Base-by-base conservation (phyloP, 495 filamentous ascomycete species). In the Haplographium delicatum region DNA sequence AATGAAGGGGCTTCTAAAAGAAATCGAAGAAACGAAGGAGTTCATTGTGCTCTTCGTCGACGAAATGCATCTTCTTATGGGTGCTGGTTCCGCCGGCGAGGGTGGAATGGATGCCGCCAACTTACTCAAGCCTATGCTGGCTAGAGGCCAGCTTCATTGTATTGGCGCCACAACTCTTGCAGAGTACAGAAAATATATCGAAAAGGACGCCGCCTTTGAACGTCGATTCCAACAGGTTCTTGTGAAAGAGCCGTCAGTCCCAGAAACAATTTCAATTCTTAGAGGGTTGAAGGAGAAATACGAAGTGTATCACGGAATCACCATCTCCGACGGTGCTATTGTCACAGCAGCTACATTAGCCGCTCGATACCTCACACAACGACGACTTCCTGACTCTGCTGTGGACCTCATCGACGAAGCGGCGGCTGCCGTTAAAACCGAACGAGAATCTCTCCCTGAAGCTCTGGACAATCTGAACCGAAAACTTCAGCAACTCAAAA, bases 51-150 rank as follows among this genome's bases (percentile, higher is more conserved):
- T 98, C 24, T 98, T 98, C 57, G 91, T 98, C 54, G 93, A 98
- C 62, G 93, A 98, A 62, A 98, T 98, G 42, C 93, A 98, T 72
- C 79, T 98, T 15, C 81, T 98, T 46, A 98, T 98, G 93, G 93
- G 93, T 28, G 93, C 93, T 51, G 93, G 93, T 31, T 79, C 88
- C 25, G 86, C 82, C 50, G 93, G 93, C 38, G 93, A 98, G 64
- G 93, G 93, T 42, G 93, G 93, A 48, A 98, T 98, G 93, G 93
- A 98, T 60, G 94, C 93, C 22, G 93, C 93, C 59, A 98, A 98
- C 64, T 69, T 98, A 37, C 77, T 98, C 56, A 98, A 98, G 74
- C 93, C 90, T 5, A 96, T 96, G 88, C 78, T 97, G 50, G 93
- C 93, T 48, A 81, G 93, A 62, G 93, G 93, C 18, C 91, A 97